These are phyloP conservation scores for Fusarium sp. DNA, from an alignment of 2,329 filamentous ascomycete species.

Conservation along the genomic window DNA sequence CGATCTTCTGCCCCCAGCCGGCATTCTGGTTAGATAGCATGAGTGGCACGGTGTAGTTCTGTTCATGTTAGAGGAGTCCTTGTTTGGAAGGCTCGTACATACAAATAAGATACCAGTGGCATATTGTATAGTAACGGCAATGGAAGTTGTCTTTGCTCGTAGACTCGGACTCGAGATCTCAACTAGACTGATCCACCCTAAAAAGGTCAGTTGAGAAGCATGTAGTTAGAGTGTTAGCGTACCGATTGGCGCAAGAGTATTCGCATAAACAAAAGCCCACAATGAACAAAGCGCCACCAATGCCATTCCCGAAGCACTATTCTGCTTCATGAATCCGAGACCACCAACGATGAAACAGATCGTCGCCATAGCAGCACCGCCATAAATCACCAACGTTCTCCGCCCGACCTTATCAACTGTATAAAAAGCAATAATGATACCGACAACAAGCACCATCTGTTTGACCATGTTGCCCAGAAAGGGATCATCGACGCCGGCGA, in stretches of 20 bases:
- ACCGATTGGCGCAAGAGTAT: not conserved
- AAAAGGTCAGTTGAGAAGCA: not conserved
- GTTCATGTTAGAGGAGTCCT: not conserved
- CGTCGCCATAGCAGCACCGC: not conserved
- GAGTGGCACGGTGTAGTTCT: not conserved
- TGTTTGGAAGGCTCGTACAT: accelerated
- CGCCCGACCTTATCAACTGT: not conserved
- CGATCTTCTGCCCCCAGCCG: not conserved
- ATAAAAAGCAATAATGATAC: not conserved
- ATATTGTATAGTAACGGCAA: not conserved
- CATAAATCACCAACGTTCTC: not conserved
- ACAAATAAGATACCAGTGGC: not conserved
- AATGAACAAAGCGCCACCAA: not conserved
- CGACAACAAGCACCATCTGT: not conserved
- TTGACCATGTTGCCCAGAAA: not conserved
- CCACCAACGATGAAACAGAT: not conserved
- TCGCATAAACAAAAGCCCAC: not conserved
- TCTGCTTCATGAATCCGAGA: not conserved
- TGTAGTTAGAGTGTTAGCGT: no score
- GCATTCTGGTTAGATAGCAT: not conserved
- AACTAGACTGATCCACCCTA: not conserved
- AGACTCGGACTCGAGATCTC: not conserved
- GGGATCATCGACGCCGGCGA: not conserved
- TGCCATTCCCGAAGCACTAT: not conserved
- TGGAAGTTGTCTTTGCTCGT: not conserved